A percentile compares a stretch with the other conserved stretches of the same genome.
Conservation (phyloP, 495 filamentous ascomycete genomes). For the Aspergillus avenaceus region DNA sequence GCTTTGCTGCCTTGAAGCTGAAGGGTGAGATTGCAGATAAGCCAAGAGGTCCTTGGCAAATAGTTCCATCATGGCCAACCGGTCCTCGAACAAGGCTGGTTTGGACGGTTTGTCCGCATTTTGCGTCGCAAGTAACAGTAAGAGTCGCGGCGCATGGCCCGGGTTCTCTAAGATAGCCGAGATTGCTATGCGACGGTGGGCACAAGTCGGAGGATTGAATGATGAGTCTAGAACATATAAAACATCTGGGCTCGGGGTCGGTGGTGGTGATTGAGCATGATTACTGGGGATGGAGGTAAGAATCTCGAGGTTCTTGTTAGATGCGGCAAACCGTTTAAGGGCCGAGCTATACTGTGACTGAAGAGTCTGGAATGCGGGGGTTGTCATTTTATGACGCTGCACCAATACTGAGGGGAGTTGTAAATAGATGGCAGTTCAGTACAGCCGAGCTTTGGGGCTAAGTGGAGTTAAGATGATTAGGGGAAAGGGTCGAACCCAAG, state of each 20-base stretch:
- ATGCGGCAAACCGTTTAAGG: slow-evolving; percentile 54
- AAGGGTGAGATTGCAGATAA: slow-evolving; percentile 18
- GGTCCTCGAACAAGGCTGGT: slow-evolving; percentile 75
- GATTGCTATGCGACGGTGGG: slow-evolving; percentile 71
- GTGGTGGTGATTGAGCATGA: slow-evolving; percentile 14
- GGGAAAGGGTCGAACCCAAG: not conserved
- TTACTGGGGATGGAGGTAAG: slow-evolving; percentile 49
- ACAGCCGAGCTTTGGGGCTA: not conserved
- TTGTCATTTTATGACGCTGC: slow-evolving; percentile 1
- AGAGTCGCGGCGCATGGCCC: slow-evolving; percentile 46
- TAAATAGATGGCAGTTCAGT: not conserved
- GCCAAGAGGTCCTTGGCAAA: slow-evolving; percentile 63
- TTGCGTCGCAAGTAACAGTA: slow-evolving; percentile 80
- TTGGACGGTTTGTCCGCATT: slow-evolving; percentile 93
- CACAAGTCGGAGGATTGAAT: slow-evolving; percentile 89
- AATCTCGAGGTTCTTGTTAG: slow-evolving; percentile 53
- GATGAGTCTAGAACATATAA: slow-evolving; percentile 90
- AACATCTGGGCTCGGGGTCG: slow-evolving; percentile 25
- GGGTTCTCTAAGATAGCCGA: slow-evolving; percentile 53
- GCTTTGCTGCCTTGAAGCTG: slow-evolving; percentile 5
- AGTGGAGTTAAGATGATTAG: too few relatives aligned
- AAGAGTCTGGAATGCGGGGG: slow-evolving; percentile 36
- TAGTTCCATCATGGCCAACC: slow-evolving; percentile 80
- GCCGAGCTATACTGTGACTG: slow-evolving; percentile 35
- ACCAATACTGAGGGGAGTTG: too few relatives aligned